Evolutionary conservation across 495 filamentous ascomycete species (phyloP), one percentile per base, ranked within the genome.

Genomic region (Lasiosphaeria miniovina): DNA sequence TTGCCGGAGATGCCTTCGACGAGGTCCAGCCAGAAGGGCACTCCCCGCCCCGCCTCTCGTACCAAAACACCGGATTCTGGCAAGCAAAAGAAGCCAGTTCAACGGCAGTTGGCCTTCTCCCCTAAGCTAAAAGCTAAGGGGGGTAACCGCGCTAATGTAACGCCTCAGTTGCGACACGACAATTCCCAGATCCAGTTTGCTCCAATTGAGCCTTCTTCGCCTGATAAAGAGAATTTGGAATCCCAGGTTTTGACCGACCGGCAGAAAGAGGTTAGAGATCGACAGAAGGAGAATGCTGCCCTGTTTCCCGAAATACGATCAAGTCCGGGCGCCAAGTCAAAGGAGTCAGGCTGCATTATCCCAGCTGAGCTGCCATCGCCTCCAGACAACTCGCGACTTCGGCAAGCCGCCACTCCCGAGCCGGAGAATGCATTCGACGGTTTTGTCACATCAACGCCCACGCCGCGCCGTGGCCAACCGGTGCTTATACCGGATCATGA

Each of bases 401-500:
- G 63, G 3, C 64, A 65, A n/a, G 76, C 67, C 10, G 48, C 72
- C 0, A 81, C 78, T 1, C 78, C 78, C 6, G 68, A 75, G 52
- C 71, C 61, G 6, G 70, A 68, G 6, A 54, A 55, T 4, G 59
- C 52, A 12, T 71, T 86, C 67, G 82, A 88, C 69, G 81, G 84
- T 14, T 90, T 84, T 63, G 77, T 93, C 46, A 84, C 83, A 3
- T 95, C 89, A n/a, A 94, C 91, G 8, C 91, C 91, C 2, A 95
- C 91, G 0, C 90, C 90, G 7, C 70, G 78, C 6, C 70, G 79
- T 65, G 76, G 69, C 70, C 85, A 66, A 74, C 59, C 71, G 14
- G 54, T 70, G 14, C 57, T 71, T 9, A 70, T 78, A 6, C 66
- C 71, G 0, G 73, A 75, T 11, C 72, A 79, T 41, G 76, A 77